A percentile compares a stretch with the other conserved stretches of the same genome.
phyloP scores from a whole-genome alignment of 2,329 filamentous ascomycete species.

The Colletotrichum sp. region DNA sequence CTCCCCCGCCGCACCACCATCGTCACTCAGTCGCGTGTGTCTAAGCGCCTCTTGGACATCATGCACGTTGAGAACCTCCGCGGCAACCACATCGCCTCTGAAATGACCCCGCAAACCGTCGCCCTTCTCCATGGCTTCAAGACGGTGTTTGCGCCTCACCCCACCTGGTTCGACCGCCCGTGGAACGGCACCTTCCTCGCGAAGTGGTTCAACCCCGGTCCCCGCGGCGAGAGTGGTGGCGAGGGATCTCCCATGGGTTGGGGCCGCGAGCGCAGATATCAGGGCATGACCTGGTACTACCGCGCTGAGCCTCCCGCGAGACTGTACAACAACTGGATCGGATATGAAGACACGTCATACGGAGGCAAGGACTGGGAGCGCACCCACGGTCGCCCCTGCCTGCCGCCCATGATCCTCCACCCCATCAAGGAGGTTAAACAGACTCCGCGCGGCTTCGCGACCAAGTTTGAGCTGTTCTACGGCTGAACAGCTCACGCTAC shows the following conservation, averaged over 20 bases:
- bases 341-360: conserved; percentile 59
- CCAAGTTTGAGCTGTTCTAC: conserved; percentile 41
- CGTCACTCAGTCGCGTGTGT: conserved; percentile 77
- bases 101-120: conserved; percentile 79
- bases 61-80: conserved; percentile 81
- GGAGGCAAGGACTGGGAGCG: conserved; percentile 64
- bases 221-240: conserved; percentile 58
- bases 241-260: conserved; percentile 63
- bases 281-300: conserved; percentile 68
- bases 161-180: conserved; percentile 78
- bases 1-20: conserved; percentile 79
- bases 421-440: conserved; percentile 64
- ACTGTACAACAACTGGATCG: conserved; percentile 69
- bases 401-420: conserved; percentile 65
- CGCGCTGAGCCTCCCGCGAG: conserved; percentile 61
- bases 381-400: conserved; percentile 59
- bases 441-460: conserved; percentile 48
- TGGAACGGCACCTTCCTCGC: conserved; percentile 64
- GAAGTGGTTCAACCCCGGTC: conserved; percentile 66
- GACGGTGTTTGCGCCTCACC: conserved; percentile 78
- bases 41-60: conserved; percentile 71
- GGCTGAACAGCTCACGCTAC: conserved; percentile 32
- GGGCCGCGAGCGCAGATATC: conserved; percentile 62
- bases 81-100: conserved; percentile 78
- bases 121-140: conserved; percentile 81